Percentiles rank a stretch among this genome's conserved stretches.
phyloP scores from a whole-genome alignment of 768 basidiomycete species.

The Lentinula sp. region DNA sequence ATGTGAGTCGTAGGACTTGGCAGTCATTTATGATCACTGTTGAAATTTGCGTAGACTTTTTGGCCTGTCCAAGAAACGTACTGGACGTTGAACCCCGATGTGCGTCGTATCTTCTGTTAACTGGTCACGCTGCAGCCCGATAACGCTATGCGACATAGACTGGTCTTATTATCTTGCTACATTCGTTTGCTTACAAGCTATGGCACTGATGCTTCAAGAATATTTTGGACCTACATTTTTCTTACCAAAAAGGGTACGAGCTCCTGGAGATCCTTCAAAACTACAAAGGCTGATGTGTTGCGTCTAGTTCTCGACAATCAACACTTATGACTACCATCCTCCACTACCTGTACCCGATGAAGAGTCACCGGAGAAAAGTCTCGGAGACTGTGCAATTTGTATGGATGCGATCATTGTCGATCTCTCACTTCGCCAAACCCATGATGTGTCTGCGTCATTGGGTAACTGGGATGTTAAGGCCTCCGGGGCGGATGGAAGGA shows the following conservation, averaged over 20 bases:
- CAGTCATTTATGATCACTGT: not conserved
- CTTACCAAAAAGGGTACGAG: slow-evolving; percentile 55
- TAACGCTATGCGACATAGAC: slow-evolving; percentile 26
- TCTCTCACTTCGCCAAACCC: slow-evolving; percentile 23
- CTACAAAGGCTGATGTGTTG: not conserved
- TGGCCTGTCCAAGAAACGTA: slow-evolving; percentile 81
- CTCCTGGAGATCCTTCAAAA: slow-evolving; percentile 15
- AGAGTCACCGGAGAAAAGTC: slow-evolving; percentile 67
- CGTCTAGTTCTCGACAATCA: slow-evolving; percentile 48
- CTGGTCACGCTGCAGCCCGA: not conserved
- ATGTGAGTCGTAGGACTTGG: slow-evolving; percentile 45
- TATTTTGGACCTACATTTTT: slow-evolving; percentile 79
- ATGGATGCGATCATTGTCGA: slow-evolving; percentile 79
- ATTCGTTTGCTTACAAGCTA: slow-evolving; percentile 59
- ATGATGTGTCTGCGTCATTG: not conserved
- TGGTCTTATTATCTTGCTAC: slow-evolving; percentile 60
- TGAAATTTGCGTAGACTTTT: slow-evolving; percentile 52
- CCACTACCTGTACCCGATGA: slow-evolving; percentile 63
- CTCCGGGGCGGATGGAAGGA: slow-evolving; percentile 12
- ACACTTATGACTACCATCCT: slow-evolving; percentile 84
- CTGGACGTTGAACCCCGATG: slow-evolving; percentile 73
- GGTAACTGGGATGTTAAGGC: slow-evolving; percentile 4
- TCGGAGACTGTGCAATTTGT: slow-evolving; percentile 89
- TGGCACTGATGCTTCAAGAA: slow-evolving; percentile 66
- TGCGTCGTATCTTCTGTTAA: slow-evolving; percentile 28